Conservation (phyloP, 805 yeast genomes). For the Candida lessepsii region DNA sequence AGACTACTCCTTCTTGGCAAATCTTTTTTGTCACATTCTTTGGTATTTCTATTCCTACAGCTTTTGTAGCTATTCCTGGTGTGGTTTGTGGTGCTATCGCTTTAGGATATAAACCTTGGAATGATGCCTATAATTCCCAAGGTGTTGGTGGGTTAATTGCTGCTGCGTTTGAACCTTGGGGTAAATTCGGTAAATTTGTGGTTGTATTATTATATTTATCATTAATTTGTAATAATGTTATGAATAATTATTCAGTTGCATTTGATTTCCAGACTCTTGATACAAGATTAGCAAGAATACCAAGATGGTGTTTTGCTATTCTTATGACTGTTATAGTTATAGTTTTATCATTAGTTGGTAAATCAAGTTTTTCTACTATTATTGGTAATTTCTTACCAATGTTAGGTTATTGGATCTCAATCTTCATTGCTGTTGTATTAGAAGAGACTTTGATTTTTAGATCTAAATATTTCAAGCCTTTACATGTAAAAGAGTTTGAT, state of each 20-base stretch:
- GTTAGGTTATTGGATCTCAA: slow-evolving; percentile 87
- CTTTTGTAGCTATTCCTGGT: slow-evolving; percentile 75
- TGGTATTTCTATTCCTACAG: slow-evolving; percentile 68
- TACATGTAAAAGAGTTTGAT: slow-evolving; percentile 62
- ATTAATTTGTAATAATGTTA: slow-evolving; percentile 87
- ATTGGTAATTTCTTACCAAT: slow-evolving; percentile 87
- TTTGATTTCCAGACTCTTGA: slow-evolving; percentile 83
- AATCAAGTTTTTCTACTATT: slow-evolving; percentile 66
- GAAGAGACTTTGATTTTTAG: slow-evolving; percentile 82
- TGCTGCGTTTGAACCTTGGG: slow-evolving; percentile 38
- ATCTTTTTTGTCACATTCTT: slow-evolving; percentile 61
- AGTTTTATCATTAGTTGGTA: slow-evolving; percentile 72
- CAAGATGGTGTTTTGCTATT: slow-evolving; percentile 56
- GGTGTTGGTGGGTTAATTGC: slow-evolving; percentile 73
- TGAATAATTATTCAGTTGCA: slow-evolving; percentile 89
- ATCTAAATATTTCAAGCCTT: slow-evolving; percentile 54
- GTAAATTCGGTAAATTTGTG: slow-evolving; percentile 84
- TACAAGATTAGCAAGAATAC: slow-evolving; percentile 69
- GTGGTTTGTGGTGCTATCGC: slow-evolving; percentile 79
- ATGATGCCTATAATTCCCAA: slow-evolving; percentile 22
- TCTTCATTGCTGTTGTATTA: slow-evolving; percentile 72
- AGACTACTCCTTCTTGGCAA: slow-evolving; percentile 53
- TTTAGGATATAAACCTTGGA: slow-evolving; percentile 33
- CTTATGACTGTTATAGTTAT: slow-evolving; percentile 31
- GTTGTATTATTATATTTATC: slow-evolving; percentile 84